These are phyloP conservation scores for Dimocarpus longan DNA, from an alignment of 345 rosid species.

Conservation along the genomic window DNA sequence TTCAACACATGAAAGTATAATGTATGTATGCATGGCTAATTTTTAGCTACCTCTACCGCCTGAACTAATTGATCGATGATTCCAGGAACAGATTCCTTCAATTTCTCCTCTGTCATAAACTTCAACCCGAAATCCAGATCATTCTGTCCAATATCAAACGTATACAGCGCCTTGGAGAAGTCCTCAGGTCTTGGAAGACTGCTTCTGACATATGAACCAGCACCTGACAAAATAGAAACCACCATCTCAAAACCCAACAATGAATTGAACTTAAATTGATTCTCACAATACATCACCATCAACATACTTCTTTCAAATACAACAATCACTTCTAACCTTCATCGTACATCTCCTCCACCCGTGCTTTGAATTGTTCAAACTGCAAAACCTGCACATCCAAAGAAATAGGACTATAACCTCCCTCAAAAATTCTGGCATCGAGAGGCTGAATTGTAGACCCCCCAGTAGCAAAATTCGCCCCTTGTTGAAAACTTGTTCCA, in stretches of 20 bases:
- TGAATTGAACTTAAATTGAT: not conserved
- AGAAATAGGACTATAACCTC: conserved; percentile 50
- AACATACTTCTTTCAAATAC: not conserved
- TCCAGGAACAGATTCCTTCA: conserved; percentile 24
- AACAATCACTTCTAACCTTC: conserved; percentile 25
- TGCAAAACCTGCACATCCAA: conserved; percentile 40
- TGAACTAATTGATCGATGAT: conserved; percentile 20
- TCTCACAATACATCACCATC: not conserved
- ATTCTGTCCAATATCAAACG: conserved; percentile 47
- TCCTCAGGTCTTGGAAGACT: conserved; percentile 27
- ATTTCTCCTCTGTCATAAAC: conserved; percentile 26
- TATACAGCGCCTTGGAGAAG: conserved; percentile 34
- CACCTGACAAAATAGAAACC: conserved; percentile 19
- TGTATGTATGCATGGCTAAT: not conserved
- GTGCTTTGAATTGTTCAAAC: conserved; percentile 35
- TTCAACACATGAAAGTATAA: not conserved
- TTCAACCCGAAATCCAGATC: conserved; percentile 34
- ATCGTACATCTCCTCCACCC: conserved; percentile 22
- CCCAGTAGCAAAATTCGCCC: conserved; percentile 48
- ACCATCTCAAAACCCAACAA: not conserved
- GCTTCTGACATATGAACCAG: not conserved
- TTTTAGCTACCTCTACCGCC: conserved; percentile 16
- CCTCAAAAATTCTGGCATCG: conserved; percentile 29
- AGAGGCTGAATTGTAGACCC: conserved; percentile 44
- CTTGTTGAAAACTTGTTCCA: conserved; percentile 43